Percentiles rank a stretch among this genome's conserved stretches.
These are phyloP conservation scores for Backusella mclennaniae DNA, from an alignment of 192 early-diverging fungal species.

Conservation along the genomic window DNA sequence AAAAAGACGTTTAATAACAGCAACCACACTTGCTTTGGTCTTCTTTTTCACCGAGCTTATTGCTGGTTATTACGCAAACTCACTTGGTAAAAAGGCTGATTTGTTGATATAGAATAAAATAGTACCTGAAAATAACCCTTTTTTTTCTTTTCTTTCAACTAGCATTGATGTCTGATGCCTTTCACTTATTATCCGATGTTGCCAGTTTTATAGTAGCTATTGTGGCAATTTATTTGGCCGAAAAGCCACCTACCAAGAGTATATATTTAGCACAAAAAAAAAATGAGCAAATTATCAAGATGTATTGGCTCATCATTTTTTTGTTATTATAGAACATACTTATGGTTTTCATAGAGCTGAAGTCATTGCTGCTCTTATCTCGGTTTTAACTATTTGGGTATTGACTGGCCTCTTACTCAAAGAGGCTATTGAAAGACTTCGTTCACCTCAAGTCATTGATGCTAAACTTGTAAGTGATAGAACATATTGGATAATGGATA, in stretches of 20 bases:
- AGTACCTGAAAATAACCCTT: background rate
- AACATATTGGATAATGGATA: no score
- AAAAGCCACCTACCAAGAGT: conserved; percentile 61
- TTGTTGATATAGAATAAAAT: background rate
- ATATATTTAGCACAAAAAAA: conserved; percentile 16
- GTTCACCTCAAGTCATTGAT: conserved; percentile 60
- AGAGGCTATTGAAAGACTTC: conserved; percentile 71
- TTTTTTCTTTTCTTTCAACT: background rate
- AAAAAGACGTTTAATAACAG: conserved; percentile 51
- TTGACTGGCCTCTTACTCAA: conserved; percentile 62
- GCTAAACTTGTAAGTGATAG: conserved; percentile 47
- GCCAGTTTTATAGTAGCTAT: conserved; percentile 74
- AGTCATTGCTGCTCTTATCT: conserved; percentile 74
- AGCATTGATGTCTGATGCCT: conserved; percentile 74
- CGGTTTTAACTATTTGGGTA: conserved; percentile 77
- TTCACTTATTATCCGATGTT: conserved; percentile 72
- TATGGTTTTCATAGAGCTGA: conserved; percentile 81
- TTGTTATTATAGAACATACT: conserved; percentile 42
- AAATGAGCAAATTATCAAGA: no score
- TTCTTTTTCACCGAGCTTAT: conserved; percentile 70
- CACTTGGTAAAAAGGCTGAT: conserved; percentile 36
- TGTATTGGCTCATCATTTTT: background rate
- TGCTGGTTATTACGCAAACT: conserved; percentile 55
- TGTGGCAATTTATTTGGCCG: conserved; percentile 61
- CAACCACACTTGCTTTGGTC: conserved; percentile 51